Evolutionary conservation across 192 early-diverging fungal genomes (phyloP).

Genomic region (Haplosporangium gracile): DNA sequence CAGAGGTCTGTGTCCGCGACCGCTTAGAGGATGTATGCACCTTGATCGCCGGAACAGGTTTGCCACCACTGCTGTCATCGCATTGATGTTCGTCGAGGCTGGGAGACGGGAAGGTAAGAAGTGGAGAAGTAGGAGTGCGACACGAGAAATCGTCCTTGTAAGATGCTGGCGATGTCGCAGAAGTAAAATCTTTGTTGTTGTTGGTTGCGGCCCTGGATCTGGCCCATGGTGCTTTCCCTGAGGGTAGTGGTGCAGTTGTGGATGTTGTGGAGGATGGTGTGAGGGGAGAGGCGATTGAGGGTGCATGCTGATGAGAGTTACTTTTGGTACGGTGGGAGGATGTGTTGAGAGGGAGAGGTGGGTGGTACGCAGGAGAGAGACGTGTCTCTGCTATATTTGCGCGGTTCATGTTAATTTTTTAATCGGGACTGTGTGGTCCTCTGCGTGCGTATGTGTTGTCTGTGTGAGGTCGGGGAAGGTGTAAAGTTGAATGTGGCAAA

Average conservation of each 20-base stretch:
- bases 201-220: not conserved
- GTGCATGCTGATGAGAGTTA: not conserved
- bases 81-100: not conserved
- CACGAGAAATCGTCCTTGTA: not conserved
- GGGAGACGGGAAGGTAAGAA: not conserved
- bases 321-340: not conserved
- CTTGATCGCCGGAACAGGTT: not conserved
- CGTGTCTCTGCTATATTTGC: not conserved
- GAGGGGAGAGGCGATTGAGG: not conserved
- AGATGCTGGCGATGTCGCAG: not conserved
- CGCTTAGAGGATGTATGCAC: not conserved
- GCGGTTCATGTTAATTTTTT: not conserved
- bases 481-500: too few relatives aligned
- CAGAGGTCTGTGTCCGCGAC: not conserved
- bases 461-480: too few relatives aligned
- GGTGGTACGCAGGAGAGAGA: not conserved
- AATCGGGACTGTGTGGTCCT: not conserved
- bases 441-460: not conserved
- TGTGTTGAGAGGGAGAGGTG: not conserved
- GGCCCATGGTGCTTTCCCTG: not conserved
- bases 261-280: conserved; percentile 1
- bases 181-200: too few relatives aligned
- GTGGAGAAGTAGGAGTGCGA: not conserved
- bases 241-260: not conserved
- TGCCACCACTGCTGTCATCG: not conserved